A percentile compares a stretch with the other conserved stretches of the same genome.
phyloP scores from a whole-genome alignment of 306 rosid genomes.

The Lathyrus tuberosus region DNA sequence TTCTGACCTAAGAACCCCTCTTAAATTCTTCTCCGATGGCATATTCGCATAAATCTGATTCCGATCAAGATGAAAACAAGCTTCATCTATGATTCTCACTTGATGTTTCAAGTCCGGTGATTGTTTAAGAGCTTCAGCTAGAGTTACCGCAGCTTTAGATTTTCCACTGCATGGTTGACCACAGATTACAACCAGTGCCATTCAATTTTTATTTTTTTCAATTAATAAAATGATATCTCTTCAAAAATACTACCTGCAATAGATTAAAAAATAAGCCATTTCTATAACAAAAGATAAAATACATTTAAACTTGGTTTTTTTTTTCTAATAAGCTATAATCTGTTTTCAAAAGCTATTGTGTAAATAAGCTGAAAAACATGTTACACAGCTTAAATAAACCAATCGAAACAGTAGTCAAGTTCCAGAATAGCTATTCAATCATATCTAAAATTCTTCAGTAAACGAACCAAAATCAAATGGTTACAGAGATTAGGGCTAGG shows the following conservation, averaged over 20 bases:
- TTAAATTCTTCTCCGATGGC: constrained; percentile 89
- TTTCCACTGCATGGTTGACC: constrained; percentile 95
- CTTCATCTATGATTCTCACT: constrained; percentile 72
- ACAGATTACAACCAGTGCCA: constrained; percentile 95
- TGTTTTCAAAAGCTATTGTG: too few species aligned
- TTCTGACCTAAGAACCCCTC: constrained; percentile 92
- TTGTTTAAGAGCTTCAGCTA: constrained; percentile 70
- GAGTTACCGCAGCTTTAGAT: constrained; percentile 61
- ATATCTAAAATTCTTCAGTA: too few species aligned
- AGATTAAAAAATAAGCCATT: neutral
- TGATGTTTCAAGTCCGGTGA: constrained; percentile 60
- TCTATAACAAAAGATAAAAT: too few species aligned
- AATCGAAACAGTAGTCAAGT: too few species aligned
- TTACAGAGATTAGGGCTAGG: too few species aligned
- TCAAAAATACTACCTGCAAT: constrained; percentile 35
- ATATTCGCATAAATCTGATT: constrained; percentile 82
- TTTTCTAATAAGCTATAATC: too few species aligned
- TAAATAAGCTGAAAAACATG: too few species aligned
- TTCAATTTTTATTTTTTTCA: neutral
- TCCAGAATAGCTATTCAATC: too few species aligned
- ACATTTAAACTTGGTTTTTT: too few species aligned
- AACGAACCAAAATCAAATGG: too few species aligned
- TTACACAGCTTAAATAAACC: too few species aligned
- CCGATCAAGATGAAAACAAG: constrained; percentile 75
- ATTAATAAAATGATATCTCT: constrained; percentile 9